Base-by-base conservation (phyloP, 371 early-diverging fungal species). In the Mucor plumbeus region DNA sequence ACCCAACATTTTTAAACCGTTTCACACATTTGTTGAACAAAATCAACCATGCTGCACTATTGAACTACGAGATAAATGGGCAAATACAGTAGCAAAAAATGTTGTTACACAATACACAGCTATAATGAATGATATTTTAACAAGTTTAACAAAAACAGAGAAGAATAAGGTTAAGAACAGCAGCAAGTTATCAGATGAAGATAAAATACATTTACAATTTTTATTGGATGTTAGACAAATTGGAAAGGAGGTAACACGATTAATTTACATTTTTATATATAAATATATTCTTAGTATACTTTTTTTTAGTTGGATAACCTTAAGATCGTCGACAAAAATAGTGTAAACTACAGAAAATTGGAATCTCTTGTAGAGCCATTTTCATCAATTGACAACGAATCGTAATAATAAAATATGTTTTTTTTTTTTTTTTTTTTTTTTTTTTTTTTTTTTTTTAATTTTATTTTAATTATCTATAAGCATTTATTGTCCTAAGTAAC, bases 141-240 rank as follows among this genome's bases (percentile, higher is more conserved):
- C 67, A 3, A 73, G 56, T 31, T 40, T 81, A 43, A 63, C 67
- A 33, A 76, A 73, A 61, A 69, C 66, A 2, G 82, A 81, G 38
- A 73, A 76, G 63, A 69, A 68, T 17, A 71, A 76, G 34, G 41
- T 19, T 21, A 80, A 79, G 56, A 70, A 70, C 13, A 63, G 19
- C 14, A 39, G 14, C 8, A 57, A 67, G 11, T 59, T 81, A 73
- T 71, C 77, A 13, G 81, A 78, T 47, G 82, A 84, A 43, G 89
- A 90, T 63, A 89, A 89, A 62, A 82, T 88, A 62, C 77, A 86
- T 1, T 31, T 90, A 59, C 91, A 89, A 58, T 73, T 84, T 34
- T 72, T 75, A 14, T 70, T 90, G 64, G 90, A 91, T 69, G 87
- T 88, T 26, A 63, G 59, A 10, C 76, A 72, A 41, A 77, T 84